Conservation (phyloP, 1,284 basidiomycete species). For the Hymenochaete sp. region DNA sequence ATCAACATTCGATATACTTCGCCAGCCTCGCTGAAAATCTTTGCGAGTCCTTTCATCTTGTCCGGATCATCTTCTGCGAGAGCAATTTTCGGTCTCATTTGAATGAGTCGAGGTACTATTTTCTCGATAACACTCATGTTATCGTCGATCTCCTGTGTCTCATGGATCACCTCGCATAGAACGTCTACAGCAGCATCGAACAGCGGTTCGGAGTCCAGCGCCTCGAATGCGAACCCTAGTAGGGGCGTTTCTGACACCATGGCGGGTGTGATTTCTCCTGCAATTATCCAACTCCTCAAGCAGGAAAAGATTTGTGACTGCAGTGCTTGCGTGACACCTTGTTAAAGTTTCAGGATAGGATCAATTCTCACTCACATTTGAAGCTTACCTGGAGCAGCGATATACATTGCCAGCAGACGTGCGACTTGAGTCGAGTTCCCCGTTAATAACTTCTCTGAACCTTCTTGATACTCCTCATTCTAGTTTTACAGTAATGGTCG, state of each 20-base stretch:
- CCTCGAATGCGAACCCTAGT: slow-evolving; percentile 78
- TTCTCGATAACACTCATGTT: slow-evolving; percentile 85
- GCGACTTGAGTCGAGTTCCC: slow-evolving; percentile 69
- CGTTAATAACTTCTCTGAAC: slow-evolving; percentile 60
- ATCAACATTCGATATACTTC: slow-evolving; percentile 92
- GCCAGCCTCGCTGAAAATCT: slow-evolving; percentile 92
- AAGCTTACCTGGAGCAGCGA: slow-evolving; percentile 74
- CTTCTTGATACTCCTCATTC: slow-evolving; percentile 74
- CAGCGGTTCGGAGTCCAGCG: slow-evolving; percentile 74
- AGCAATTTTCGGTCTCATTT: slow-evolving; percentile 57
- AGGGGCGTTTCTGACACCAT: slow-evolving; percentile 74
- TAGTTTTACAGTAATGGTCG: slow-evolving; percentile 27
- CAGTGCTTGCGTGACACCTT: slow-evolving; percentile 79
- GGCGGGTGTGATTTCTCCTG: slow-evolving; percentile 71
- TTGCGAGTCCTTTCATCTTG: slow-evolving; percentile 82
- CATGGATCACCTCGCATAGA: slow-evolving; percentile 92
- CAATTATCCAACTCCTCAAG: slow-evolving; percentile 79
- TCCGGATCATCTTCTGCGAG: slow-evolving; percentile 72
- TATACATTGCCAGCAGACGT: slow-evolving; percentile 80
- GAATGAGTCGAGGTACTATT: slow-evolving; percentile 78
- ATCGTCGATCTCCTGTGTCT: slow-evolving; percentile 96
- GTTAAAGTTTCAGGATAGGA: slow-evolving; percentile 8
- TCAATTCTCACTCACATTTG: slow-evolving; percentile 2
- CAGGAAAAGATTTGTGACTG: slow-evolving; percentile 85
- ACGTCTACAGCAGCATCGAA: slow-evolving; percentile 92